Evolutionary conservation across 805 yeast species (phyloP).

Genomic region (Sungouiella blattae): DNA sequence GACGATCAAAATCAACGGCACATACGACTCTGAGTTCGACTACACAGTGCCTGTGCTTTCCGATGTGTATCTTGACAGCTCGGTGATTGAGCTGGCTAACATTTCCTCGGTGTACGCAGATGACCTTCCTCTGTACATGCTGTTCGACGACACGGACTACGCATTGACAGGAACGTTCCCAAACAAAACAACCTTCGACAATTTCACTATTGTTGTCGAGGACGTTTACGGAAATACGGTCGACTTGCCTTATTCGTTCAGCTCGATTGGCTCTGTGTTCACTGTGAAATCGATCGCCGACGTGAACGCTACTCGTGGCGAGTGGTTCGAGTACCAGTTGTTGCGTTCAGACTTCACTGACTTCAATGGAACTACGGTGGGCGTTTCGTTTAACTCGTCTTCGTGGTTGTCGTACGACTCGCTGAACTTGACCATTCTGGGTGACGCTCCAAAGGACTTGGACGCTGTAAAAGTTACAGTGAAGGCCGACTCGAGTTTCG

Average conservation of each 20-base stretch:
- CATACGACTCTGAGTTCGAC: conserved; percentile 53
- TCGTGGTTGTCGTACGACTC: conserved; percentile 66
- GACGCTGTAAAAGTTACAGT: conserved; percentile 22
- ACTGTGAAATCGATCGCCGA: conserved; percentile 49
- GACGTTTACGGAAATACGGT: conserved; percentile 64
- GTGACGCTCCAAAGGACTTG: conserved; percentile 48
- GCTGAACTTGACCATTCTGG: conserved; percentile 62
- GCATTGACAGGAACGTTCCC: conserved; percentile 59
- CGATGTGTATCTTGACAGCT: conserved; percentile 63
- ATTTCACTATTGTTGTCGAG: conserved; percentile 52
- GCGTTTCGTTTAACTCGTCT: conserved; percentile 36
- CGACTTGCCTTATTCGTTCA: conserved; percentile 53
- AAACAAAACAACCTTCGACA: conserved; percentile 31
- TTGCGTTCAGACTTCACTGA: conserved; percentile 56
- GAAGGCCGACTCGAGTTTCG: conserved; percentile 27
- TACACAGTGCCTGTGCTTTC: conserved; percentile 59
- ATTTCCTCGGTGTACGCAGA: conserved; percentile 49
- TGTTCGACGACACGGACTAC: conserved; percentile 35
- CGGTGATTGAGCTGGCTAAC: conserved; percentile 43
- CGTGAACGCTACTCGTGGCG: conserved; percentile 66
- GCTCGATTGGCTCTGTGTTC: conserved; percentile 53
- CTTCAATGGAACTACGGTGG: conserved; percentile 44
- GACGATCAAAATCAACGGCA: conserved; percentile 60
- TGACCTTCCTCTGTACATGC: conserved; percentile 61
- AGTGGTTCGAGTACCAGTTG: conserved; percentile 56